phyloP scores from a whole-genome alignment of 306 rosid species.

The Cercis canadensis region DNA sequence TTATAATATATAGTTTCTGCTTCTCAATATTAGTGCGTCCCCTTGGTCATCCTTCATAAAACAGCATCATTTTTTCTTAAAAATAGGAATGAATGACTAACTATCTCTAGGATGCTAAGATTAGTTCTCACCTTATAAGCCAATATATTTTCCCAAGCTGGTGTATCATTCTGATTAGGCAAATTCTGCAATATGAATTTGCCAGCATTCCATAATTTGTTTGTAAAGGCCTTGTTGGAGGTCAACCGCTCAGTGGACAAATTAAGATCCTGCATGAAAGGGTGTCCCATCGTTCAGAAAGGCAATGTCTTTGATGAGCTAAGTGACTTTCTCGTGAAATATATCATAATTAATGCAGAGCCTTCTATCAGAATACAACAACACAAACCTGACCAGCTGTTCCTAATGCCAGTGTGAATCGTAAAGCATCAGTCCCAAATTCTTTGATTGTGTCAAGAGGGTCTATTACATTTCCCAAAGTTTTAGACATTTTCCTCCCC shows the following conservation, averaged over 20 bases:
- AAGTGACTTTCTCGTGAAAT: constrained; percentile 20
- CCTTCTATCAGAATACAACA: constrained; percentile 9
- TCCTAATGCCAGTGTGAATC: constrained; percentile 92
- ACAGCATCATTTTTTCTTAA: not conserved
- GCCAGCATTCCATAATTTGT: constrained; percentile 98
- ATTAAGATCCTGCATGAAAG: constrained; percentile 83
- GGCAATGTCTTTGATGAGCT: constrained; percentile 5
- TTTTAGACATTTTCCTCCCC: constrained; percentile 98
- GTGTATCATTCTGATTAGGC: constrained; percentile 63
- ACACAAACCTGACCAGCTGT: constrained; percentile 96
- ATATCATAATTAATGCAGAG: constrained; percentile 14
- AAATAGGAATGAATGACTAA: not conserved
- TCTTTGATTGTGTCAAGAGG: constrained; percentile 91
- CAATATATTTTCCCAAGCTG: constrained; percentile 68
- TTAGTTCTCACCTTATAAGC: constrained; percentile 60
- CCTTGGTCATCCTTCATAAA: not conserved
- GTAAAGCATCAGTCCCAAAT: constrained; percentile 94
- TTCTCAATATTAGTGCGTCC: not conserved
- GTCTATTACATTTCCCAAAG: constrained; percentile 89
- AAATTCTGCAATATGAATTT: constrained; percentile 87
- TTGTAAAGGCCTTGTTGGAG: constrained; percentile 93
- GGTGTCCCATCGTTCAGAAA: constrained; percentile 1
- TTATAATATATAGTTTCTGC: not conserved
- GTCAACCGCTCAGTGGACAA: constrained; percentile 84
- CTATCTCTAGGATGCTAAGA: constrained; percentile 11